phyloP scores from a whole-genome alignment of 805 yeast species.

The Barnettozyma sucrosica region DNA sequence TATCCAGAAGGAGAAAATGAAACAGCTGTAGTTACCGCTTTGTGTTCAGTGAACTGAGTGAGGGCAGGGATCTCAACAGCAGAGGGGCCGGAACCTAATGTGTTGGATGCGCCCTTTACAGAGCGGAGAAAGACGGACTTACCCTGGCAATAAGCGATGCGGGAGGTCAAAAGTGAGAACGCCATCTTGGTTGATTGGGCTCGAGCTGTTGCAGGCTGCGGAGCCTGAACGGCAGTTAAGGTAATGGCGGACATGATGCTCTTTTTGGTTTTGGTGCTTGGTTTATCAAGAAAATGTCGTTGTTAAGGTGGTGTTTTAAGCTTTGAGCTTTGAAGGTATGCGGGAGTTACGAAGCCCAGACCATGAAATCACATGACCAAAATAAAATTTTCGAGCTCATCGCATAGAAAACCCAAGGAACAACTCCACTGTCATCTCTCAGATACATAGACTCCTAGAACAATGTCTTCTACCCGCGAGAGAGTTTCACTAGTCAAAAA shows the following conservation, averaged over 20 bases:
- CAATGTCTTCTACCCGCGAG: conserved; percentile 70
- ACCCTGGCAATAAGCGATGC: conserved; percentile 39
- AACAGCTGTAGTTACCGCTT: conserved; percentile 70
- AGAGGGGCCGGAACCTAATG: conserved; percentile 23
- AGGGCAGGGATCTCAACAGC: conserved; percentile 3
- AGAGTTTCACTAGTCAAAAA: conserved; percentile 60
- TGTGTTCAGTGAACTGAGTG: conserved; percentile 72
- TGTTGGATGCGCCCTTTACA: conserved; percentile 32
- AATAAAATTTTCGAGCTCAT: background rate
- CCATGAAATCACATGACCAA: background rate
- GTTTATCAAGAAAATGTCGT: background rate
- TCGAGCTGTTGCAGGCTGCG: background rate
- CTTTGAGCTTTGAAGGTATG: too few relatives aligned
- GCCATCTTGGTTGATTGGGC: background rate
- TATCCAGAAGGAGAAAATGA: conserved; percentile 85
- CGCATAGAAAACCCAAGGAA: background rate
- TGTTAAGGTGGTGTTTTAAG: too few relatives aligned
- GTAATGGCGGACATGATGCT: background rate
- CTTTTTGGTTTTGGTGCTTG: too few relatives aligned
- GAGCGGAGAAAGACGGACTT: conserved; percentile 61
- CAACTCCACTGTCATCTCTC: background rate
- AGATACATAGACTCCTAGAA: background rate
- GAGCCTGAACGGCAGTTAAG: background rate
- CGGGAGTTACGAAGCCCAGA: background rate
- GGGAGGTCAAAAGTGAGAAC: background rate